These are phyloP conservation scores for Golubevia pallescens DNA, from an alignment of 1,284 basidiomycete genomes.

Conservation along the genomic window DNA sequence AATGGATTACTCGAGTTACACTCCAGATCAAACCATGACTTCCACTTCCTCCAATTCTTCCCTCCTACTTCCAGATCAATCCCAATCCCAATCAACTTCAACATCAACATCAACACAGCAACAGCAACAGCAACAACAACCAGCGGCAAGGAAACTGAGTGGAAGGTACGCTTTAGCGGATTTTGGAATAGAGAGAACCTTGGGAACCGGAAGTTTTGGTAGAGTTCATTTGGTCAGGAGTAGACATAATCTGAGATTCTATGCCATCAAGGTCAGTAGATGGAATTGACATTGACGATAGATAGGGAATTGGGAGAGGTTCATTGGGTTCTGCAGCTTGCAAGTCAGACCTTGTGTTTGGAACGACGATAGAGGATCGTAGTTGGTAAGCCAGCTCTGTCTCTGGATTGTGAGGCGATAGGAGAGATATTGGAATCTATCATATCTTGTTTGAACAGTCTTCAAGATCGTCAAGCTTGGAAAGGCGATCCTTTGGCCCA, in stretches of 20 bases:
- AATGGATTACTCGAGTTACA: too few species aligned
- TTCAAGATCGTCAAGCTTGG: too few species aligned
- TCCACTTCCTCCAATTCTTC: too few species aligned
- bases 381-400: too few species aligned
- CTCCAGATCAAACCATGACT: too few species aligned
- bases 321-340: not conserved
- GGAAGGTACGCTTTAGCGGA: conserved; percentile 57
- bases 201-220: conserved; percentile 60
- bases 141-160: conserved; percentile 25
- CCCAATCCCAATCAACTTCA: not conserved
- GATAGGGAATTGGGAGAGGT: not conserved
- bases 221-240: conserved; percentile 56
- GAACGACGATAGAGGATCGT: too few species aligned
- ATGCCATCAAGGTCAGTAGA: conserved; percentile 48
- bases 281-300: not conserved
- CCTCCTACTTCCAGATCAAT: too few species aligned
- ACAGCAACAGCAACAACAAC: not conserved
- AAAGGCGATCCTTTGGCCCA: too few species aligned
- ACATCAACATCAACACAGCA: not conserved
- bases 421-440: too few species aligned
- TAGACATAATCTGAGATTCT: conserved; percentile 57
- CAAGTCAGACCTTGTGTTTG: too few species aligned
- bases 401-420: too few species aligned
- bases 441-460: too few species aligned
- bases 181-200: conserved; percentile 51